phyloP scores from a whole-genome alignment of 1,284 basidiomycete species.

The Gymnopus androsaceus region DNA sequence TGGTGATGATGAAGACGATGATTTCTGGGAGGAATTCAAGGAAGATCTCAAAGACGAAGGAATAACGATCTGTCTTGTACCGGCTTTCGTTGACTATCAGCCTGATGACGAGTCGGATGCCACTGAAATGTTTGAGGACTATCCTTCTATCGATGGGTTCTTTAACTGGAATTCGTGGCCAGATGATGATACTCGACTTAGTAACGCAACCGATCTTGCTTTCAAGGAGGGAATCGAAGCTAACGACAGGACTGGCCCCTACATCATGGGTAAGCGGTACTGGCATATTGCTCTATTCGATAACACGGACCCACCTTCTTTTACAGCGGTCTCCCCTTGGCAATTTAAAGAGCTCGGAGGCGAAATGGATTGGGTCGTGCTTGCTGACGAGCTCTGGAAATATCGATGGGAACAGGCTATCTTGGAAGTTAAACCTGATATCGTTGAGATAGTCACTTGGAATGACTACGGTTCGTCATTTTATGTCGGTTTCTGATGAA shows the following conservation, averaged over 20 bases:
- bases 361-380: conserved; percentile 34
- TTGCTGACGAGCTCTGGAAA: conserved; percentile 36
- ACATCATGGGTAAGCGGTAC: conserved; percentile 35
- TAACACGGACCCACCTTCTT: conserved; percentile 19
- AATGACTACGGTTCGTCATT: conserved; percentile 26
- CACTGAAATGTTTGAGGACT: conserved; percentile 27
- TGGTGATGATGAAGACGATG: conserved; percentile 28
- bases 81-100: conserved; percentile 33
- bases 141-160: conserved; percentile 35
- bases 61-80: conserved; percentile 30
- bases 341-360: conserved; percentile 44
- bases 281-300: neutral
- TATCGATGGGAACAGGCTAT: conserved; percentile 36
- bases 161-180: conserved; percentile 41
- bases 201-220: conserved; percentile 32
- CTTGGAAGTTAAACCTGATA: conserved; percentile 35
- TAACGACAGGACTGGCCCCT: conserved; percentile 26
- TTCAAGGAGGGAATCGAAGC: conserved; percentile 23
- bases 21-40: conserved; percentile 33
- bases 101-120: conserved; percentile 28
- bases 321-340: conserved; percentile 45
- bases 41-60: conserved; percentile 25
- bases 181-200: conserved; percentile 28
- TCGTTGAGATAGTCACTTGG: conserved; percentile 42
- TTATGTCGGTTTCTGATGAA: neutral